Conservation (phyloP, 2,329 filamentous ascomycete species). For the Aspergillus pseudoviridinutans region DNA sequence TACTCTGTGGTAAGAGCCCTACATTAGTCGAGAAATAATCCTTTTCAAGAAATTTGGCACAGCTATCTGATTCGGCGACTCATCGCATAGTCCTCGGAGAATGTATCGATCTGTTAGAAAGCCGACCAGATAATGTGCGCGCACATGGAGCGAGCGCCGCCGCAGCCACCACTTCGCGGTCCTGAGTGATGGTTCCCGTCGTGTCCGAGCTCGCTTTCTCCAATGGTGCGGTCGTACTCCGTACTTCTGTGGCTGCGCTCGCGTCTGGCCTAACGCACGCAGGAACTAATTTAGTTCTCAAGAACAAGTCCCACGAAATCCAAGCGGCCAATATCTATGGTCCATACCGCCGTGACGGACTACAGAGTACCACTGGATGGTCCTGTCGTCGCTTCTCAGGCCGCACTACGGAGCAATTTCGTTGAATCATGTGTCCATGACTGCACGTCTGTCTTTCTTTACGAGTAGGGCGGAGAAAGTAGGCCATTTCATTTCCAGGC, state of each 20-base stretch:
- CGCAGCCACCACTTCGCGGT: conserved; percentile 19
- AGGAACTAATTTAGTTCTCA: conserved; percentile 7
- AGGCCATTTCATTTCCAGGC: not conserved
- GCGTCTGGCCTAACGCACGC: conserved; percentile 1
- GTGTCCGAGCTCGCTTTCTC: not conserved
- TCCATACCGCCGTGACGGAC: not conserved
- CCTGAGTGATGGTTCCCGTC: conserved; percentile 12
- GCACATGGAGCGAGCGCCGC: conserved; percentile 18
- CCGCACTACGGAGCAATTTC: not conserved
- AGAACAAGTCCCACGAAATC: not conserved
- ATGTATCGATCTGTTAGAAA: conserved; percentile 53
- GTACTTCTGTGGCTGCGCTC: conserved; percentile 4
- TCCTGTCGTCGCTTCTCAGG: not conserved
- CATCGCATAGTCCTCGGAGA: conserved; percentile 45
- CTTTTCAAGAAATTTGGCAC: not conserved
- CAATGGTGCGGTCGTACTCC: not conserved
- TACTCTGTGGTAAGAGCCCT: conserved; percentile 67
- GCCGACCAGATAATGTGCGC: conserved; percentile 23
- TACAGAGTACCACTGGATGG: not conserved
- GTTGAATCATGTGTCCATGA: not conserved
- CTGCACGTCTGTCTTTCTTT: not conserved
- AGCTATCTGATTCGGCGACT: not conserved
- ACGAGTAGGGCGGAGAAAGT: not conserved
- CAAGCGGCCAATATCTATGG: not conserved
- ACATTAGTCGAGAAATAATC: not conserved